phyloP scores from a whole-genome alignment of 306 rosid species.

The Quercus glauca region DNA sequence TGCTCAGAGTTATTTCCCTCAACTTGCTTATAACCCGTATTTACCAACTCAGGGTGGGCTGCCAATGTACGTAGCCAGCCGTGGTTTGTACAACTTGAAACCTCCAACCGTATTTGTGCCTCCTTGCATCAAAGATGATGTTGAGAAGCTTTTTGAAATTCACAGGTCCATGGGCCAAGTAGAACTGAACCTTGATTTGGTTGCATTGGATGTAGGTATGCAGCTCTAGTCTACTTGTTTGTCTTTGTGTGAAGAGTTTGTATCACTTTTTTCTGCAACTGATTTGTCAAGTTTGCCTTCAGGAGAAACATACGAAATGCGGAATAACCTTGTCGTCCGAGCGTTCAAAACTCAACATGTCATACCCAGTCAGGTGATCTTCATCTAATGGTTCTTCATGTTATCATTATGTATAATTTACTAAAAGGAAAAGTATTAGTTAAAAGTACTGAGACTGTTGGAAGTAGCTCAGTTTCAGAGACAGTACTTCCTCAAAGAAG shows the following conservation, averaged over 20 bases:
- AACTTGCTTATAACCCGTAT: conserved; percentile 9
- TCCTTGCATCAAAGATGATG: conserved; percentile 84
- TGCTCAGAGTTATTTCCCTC: background rate
- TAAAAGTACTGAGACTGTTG: background rate
- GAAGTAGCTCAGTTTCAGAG: background rate
- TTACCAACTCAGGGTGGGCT: conserved; percentile 75
- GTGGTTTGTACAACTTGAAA: conserved; percentile 78
- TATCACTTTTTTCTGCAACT: conserved; percentile 16
- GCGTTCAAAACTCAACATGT: conserved; percentile 90
- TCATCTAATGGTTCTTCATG: background rate
- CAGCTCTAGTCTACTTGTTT: conserved; percentile 15
- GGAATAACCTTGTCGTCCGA: conserved; percentile 87
- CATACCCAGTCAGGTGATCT: conserved; percentile 88
- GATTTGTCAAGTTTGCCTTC: conserved; percentile 33
- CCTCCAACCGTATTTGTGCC: conserved; percentile 94
- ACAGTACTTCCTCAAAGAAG: background rate
- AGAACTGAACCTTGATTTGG: conserved; percentile 74
- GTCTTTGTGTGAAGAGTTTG: conserved; percentile 7
- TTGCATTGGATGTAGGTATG: conserved; percentile 88
- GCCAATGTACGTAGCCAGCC: conserved; percentile 92
- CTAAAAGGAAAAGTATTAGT: background rate
- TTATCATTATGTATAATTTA: background rate
- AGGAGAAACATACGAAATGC: conserved; percentile 95
- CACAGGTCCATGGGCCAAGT: conserved; percentile 84
- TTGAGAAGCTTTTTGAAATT: conserved; percentile 79